Evolutionary conservation across 2,329 filamentous ascomycete genomes (phyloP), one percentile per base, ranked within the genome.

Genomic region (Ploettnerulaceae sp.): DNA sequence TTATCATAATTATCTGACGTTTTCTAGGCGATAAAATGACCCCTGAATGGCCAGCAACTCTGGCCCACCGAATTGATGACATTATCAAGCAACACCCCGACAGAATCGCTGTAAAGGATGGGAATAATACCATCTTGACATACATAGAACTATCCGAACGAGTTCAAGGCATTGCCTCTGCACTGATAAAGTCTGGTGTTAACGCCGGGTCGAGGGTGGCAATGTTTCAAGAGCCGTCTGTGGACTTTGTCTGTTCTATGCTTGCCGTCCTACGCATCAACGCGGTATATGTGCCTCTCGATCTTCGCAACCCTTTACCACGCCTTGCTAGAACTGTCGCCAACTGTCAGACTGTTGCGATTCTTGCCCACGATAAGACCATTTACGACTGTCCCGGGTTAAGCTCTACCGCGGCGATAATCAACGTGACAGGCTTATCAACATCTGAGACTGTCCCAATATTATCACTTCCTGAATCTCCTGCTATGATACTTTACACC

Each of bases 91-190:
- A 45, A 6, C 31, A 54, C 26, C 15, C 20, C 8, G 28, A 48
- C 26, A 33, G 37, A 15, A 21, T 49, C 14, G 47, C 48, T 17
- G 17, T 55, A 6, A 48, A 42, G 31, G 52, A 55, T 28, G 43
- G 48, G 9, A 28, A 20, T 20, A 43, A 33, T 20, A 52, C 48
- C 31, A 65, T 9, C 47, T 54, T 25, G 2, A 70, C 68, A 0
- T 73, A 72, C 45, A 9, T 11, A 4, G 47, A 63, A 2, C 55
- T 73, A 53, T 52, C 43, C 7, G 11, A 50, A 5, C 64, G 64
- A 1, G 59, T 66, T 8, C 42, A 69, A 7, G 43, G 45, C 5
- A 70, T 74, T 31, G 60, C 65, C 7, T 49, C 48, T 5, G 52
- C 59, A 12, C 15, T 49, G 1, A 17, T 32, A 2, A 24, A 22